These are phyloP conservation scores for Globisporangium megalacanthum DNA, from an alignment of 352 stramenopile genomes.

Conservation along the genomic window DNA sequence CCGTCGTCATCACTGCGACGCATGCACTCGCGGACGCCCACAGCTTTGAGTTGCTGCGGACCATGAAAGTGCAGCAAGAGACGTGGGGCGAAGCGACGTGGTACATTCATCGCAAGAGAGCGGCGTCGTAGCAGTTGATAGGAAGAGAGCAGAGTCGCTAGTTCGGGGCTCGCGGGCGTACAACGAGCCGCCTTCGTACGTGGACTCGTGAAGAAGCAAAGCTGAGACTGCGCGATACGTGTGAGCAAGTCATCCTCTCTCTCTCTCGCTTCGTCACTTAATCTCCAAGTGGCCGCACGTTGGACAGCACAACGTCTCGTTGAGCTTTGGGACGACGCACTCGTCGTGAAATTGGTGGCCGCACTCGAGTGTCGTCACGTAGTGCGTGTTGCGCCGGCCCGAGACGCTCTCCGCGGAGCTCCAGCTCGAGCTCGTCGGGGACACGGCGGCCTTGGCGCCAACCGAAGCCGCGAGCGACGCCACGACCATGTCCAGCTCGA, in stretches of 20 bases:
- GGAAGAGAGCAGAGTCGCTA: background rate
- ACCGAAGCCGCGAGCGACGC: conserved; percentile 1
- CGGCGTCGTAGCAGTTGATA: background rate
- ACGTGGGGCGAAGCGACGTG: conserved; percentile 52
- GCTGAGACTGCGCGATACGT: too few relatives aligned
- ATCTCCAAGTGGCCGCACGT: conserved; percentile 49
- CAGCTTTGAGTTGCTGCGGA: conserved; percentile 37
- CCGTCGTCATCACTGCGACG: conserved; percentile 58
- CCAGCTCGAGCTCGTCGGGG: conserved; percentile 7
- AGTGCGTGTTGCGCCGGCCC: conserved; percentile 29
- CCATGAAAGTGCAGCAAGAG: conserved; percentile 47
- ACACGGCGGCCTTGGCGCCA: background rate
- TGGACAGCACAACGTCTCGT: conserved; percentile 60
- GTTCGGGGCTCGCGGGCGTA: background rate
- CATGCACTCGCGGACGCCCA: conserved; percentile 38
- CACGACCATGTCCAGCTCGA: conserved; percentile 10
- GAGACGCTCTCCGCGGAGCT: conserved; percentile 4
- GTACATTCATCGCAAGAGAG: conserved; percentile 48
- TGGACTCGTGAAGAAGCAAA: too few relatives aligned
- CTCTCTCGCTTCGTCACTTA: conserved; percentile 2
- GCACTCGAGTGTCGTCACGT: conserved; percentile 66
- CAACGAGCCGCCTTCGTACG: too few relatives aligned
- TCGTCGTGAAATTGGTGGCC: conserved; percentile 82
- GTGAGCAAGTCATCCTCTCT: too few relatives aligned
- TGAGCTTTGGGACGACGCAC: conserved; percentile 75